Evolutionary conservation across 1,284 basidiomycete species (phyloP), one percentile per base, ranked within the genome.

Genomic region (Jaminaea rosea): DNA sequence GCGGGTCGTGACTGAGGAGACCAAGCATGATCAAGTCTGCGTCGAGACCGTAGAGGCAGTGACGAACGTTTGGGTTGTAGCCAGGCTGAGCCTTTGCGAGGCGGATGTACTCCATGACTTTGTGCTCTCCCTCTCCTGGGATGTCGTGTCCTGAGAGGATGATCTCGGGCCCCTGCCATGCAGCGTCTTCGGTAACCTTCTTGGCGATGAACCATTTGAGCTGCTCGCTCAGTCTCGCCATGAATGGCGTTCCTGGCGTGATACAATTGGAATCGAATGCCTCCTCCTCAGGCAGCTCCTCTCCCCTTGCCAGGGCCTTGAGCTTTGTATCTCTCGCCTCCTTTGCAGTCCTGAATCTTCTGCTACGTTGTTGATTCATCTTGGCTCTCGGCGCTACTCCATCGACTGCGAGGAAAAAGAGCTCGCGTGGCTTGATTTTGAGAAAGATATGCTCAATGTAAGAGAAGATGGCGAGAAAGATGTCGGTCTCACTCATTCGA

Each of bases 101-200:
- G 47, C 94, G 86, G 70, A 99, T 97, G 76, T 93, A 98, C 75
- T 98, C 94, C 87, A 98, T 97, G 67, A 99, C 93, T 80, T 99
- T 99, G 81, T 99, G 94, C 75, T 99, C 94, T 59, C 94, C 94
- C 75, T 99, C 94, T 60, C 94, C 94, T 0, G 93, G 93, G 31
- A 78, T 89, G 65, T 98, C 92, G 75, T 98, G 92, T n/a, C 93
- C 94, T 32, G 90, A 94, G 41, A 99, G 79, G 46, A 99, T 88
- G 44, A 98, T 91, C 67, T 90, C 81, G 15, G 28, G 46, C 10
- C 85, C 81, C 56, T 87, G 80, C 94, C 94, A 99, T 26, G 62
- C 59, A 1, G 71, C 51, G 47, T 73, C 71, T 44, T 73, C 71
- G 15, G 67, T 65, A 26, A 72, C 62, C 56, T 73, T 73, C 47